Conservation (phyloP, 176 grass and related monocot genomes). For the Tuctoria greenei region DNA sequence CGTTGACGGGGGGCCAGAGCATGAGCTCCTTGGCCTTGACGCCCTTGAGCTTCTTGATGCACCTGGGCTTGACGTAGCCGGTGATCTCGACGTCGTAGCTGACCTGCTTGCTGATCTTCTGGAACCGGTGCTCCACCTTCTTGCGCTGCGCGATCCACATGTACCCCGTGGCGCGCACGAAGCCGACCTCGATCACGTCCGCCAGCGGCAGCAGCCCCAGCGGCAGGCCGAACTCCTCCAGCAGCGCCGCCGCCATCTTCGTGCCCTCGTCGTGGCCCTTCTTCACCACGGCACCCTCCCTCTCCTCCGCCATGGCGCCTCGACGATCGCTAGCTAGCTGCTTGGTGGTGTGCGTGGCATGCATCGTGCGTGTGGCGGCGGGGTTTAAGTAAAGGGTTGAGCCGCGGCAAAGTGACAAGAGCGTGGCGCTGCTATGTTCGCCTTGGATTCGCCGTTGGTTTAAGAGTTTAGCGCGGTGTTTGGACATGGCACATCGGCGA, state of each 20-base stretch:
- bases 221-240: slow-evolving; percentile 83
- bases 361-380: too few species aligned
- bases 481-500: neutral
- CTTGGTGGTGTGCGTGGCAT: too few species aligned
- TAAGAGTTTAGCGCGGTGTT: slow-evolving; percentile 16
- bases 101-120: slow-evolving; percentile 62
- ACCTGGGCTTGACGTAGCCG: slow-evolving; percentile 44
- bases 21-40: slow-evolving; percentile 92
- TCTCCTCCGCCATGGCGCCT: slow-evolving; percentile 47
- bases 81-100: slow-evolving; percentile 70
- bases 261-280: slow-evolving; percentile 59
- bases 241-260: slow-evolving; percentile 42
- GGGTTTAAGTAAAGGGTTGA: slow-evolving; percentile 10
- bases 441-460: slow-evolving; percentile 12
- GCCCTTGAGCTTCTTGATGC: slow-evolving; percentile 78
- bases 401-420: slow-evolving; percentile 7
- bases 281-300: slow-evolving; percentile 49
- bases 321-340: too few species aligned
- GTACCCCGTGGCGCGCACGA: slow-evolving; percentile 68
- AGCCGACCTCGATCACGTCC: slow-evolving; percentile 70
- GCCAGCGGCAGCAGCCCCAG: slow-evolving; percentile 69
- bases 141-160: slow-evolving; percentile 74
- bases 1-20: slow-evolving; percentile 70
- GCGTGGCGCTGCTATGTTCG: neutral
- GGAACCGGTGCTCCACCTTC: slow-evolving; percentile 83